phyloP scores from a whole-genome alignment of 2,329 filamentous ascomycete genomes.

The Scleromitrula shiraiana region DNA sequence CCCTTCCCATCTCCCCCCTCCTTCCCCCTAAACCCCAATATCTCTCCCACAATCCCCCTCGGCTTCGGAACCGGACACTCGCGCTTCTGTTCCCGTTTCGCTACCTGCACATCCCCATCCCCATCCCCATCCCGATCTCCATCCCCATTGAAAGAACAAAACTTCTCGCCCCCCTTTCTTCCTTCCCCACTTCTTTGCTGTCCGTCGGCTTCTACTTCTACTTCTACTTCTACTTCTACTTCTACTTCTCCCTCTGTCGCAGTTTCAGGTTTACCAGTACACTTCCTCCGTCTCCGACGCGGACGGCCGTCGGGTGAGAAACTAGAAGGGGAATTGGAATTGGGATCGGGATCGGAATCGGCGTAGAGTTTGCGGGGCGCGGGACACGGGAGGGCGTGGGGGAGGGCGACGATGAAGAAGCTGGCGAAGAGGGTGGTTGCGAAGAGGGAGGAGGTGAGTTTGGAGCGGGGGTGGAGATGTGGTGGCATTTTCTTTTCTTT shows the following conservation, averaged over 20 bases:
- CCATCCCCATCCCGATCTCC: slow-evolving; percentile 29
- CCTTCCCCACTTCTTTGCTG: not conserved
- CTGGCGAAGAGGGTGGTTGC: slow-evolving; percentile 83
- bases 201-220: too few species aligned
- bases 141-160: slow-evolving; percentile 11
- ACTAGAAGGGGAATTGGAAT: too few species aligned
- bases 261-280: slow-evolving; percentile 27
- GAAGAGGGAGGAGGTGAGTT: slow-evolving; percentile 90
- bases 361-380: slow-evolving; percentile 68
- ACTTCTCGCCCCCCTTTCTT: not conserved
- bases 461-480: slow-evolving; percentile 84
- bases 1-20: slow-evolving; percentile 19
- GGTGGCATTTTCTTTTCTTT: slow-evolving; percentile 61
- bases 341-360: slow-evolving; percentile 45
- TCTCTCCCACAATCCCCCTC: slow-evolving; percentile 64
- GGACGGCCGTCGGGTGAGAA: slow-evolving; percentile 17
- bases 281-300: slow-evolving; percentile 38
- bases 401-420: slow-evolving; percentile 85
- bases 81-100: slow-evolving; percentile 47
- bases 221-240: too few species aligned
- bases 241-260: slow-evolving; percentile 17
- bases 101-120: slow-evolving; percentile 27
- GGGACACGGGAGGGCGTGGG: slow-evolving; percentile 86
- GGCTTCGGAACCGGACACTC: slow-evolving; percentile 95
- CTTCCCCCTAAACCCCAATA: slow-evolving; percentile 40